Base-by-base conservation (phyloP, 2,329 filamentous ascomycete genomes). In the Camptophora hylomeconis region DNA sequence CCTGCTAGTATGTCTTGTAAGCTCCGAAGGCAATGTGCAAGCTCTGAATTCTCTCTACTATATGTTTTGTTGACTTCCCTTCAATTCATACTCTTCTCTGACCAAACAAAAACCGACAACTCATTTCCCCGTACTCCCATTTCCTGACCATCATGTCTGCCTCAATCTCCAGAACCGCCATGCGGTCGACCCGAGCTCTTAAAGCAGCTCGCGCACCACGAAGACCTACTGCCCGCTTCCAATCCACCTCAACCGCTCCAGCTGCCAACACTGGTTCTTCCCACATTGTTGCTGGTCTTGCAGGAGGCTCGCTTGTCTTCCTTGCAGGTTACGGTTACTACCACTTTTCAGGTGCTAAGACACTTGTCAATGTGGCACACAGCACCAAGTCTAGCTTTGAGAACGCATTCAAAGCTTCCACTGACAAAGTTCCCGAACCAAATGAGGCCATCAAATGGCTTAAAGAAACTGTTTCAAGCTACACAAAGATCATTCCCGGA, bases 401-500 rank as follows among this genome's bases (percentile, higher is more conserved):
- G 20, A 59, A 63, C 5, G 66, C 74, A 2, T 65, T 67, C 18
- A 57, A 72, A 40, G 71, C 71, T 47, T 58, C 79, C 5, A 67
- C 75, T 39, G 54, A 74, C 31, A 62, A 65, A 24, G 69, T 75
- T 0, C 78, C 79, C 0, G 65, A 71, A 35, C 64, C 75, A 9
- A 75, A 79, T 38, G 65, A 80, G 50, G 75, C 77, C 1, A 58
- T 80, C 20, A 54, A 66, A 36, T 75, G 68, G 57, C 65, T 84
- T 36, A 72, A 72, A 45, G 58, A 72, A 33, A 72, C 75, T 8
- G 70, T 72, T 16, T 72, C 71, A 47, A 72, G 72, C 14, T 84
- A 84, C 46, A 75, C 76, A 2, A 61, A 59, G 3, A 80, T 76
- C 62, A 68, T 86, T 17, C 80, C 80, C 0, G 80, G 80, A 8